Conservation (phyloP, 2,329 filamentous ascomycete species). For the Hymenotorrendiella dingleyae region DNA sequence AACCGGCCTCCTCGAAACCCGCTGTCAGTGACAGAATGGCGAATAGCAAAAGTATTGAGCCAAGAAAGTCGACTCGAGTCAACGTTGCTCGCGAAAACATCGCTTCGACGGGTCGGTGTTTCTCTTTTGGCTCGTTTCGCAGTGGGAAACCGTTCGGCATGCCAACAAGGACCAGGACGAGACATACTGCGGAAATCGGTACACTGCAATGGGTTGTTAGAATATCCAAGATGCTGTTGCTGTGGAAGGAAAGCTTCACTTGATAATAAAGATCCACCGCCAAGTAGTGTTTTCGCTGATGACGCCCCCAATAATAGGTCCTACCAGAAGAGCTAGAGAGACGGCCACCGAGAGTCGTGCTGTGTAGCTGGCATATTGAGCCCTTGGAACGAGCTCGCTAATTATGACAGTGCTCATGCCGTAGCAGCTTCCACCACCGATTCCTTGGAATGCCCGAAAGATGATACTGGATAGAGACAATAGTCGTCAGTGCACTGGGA, state of each 20-base stretch:
- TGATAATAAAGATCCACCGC: conserved; percentile 49
- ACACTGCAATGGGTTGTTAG: conserved; percentile 2
- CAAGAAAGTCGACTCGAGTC: background rate
- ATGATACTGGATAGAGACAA: conserved; percentile 8
- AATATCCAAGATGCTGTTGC: background rate
- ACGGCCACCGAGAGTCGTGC: conserved; percentile 22
- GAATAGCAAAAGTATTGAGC: background rate
- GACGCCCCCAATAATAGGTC: conserved; percentile 14
- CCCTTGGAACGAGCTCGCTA: conserved; percentile 43
- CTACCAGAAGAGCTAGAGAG: conserved; percentile 27
- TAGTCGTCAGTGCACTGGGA: too few relatives aligned
- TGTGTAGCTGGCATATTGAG: conserved; percentile 32
- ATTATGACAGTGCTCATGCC: conserved; percentile 41
- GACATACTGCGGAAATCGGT: background rate
- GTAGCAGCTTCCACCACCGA: conserved; percentile 40
- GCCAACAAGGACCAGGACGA: background rate
- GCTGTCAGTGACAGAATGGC: background rate
- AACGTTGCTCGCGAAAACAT: background rate
- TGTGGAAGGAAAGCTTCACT: conserved; percentile 22
- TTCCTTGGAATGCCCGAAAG: conserved; percentile 31
- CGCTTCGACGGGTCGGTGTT: background rate
- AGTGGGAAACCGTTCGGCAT: background rate
- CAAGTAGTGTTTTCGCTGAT: conserved; percentile 10
- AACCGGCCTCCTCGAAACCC: background rate
- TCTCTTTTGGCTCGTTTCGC: background rate